Conservation (phyloP, 768 basidiomycete genomes). For the Lepiota venenata region DNA sequence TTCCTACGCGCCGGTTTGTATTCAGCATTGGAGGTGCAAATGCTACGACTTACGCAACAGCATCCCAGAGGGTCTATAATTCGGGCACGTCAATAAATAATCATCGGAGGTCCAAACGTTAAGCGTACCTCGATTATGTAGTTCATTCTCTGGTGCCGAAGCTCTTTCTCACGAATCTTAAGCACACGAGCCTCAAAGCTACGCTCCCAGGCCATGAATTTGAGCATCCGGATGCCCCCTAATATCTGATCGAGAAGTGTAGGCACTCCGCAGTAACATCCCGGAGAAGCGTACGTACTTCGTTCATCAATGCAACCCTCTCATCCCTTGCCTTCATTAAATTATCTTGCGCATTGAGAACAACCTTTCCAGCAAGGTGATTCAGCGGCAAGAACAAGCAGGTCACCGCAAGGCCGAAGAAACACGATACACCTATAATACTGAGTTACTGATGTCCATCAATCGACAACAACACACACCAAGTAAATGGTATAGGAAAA, state of each 20-base stretch:
- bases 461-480: constrained; percentile 35
- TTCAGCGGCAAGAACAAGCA: constrained; percentile 74
- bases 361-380: constrained; percentile 78
- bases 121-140: constrained; percentile 74
- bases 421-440: constrained; percentile 56
- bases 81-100: background rate
- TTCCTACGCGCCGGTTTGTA: constrained; percentile 29
- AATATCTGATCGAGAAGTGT: constrained; percentile 49
- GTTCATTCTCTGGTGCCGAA: constrained; percentile 82
- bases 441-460: background rate
- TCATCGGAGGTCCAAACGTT: background rate
- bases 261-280: background rate
- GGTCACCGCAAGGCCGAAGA: constrained; percentile 75
- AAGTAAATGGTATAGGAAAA: constrained; percentile 75
- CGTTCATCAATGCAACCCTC: constrained; percentile 89
- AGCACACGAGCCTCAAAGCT: constrained; percentile 78
- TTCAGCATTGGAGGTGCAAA: background rate
- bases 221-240: constrained; percentile 89
- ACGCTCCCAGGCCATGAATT: constrained; percentile 96
- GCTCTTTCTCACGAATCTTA: constrained; percentile 73
- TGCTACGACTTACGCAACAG: constrained; percentile 34
- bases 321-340: constrained; percentile 93
- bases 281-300: constrained; percentile 25
- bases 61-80: constrained; percentile 40
- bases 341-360: constrained; percentile 69